Base-by-base conservation (phyloP, 2,329 filamentous ascomycete species). In the Hypoxylon sp. region DNA sequence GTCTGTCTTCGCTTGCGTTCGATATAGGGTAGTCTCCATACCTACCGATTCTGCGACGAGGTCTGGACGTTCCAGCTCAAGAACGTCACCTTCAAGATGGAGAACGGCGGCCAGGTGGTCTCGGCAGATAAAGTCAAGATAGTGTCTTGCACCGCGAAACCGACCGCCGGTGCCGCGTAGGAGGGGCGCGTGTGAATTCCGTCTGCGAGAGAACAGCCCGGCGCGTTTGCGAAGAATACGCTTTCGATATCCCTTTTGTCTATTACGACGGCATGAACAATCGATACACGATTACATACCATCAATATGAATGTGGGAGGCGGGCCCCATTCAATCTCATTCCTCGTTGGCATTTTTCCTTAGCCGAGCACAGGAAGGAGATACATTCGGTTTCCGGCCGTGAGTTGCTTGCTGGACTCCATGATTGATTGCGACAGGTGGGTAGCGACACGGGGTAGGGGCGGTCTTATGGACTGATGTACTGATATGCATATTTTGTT, bases 41-140 rank as follows among this genome's bases (percentile, higher is more conserved):
- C 95, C 15, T 99, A 99, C 83, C 91, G 95, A 71, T 99, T 99
- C 85, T 99, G 95, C 82, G 95, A 99, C 80, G 95, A 99, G 81
- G 95, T 99, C 62, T 99, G 95, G 95, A 99, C 95, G 1, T 99
- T 99, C 79, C 87, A 99, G 61, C 97, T 99, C 80, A 97, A 97
- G 80, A 95, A 98, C 70, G 94, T 98, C 58, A 93, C 90, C n/a
- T 98, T 99, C 83, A 99, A 99, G 82, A 90, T 98, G 82, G 94
- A 98, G 72, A 92, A 91, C 54, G 85, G 85, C 70, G 87, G 86
- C 59, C 86, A 89, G 64, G 86, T 87, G 0, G 88, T 98, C 13
- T 82, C 86, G 37, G 93, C 94, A 19, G 94, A 97, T 76, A 94
- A 93, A 78, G 92, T 99, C 79, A 98, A 98, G 88, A 99, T 99